Base-by-base conservation (phyloP, 805 yeast species). In the Nematodospora valgi region DNA sequence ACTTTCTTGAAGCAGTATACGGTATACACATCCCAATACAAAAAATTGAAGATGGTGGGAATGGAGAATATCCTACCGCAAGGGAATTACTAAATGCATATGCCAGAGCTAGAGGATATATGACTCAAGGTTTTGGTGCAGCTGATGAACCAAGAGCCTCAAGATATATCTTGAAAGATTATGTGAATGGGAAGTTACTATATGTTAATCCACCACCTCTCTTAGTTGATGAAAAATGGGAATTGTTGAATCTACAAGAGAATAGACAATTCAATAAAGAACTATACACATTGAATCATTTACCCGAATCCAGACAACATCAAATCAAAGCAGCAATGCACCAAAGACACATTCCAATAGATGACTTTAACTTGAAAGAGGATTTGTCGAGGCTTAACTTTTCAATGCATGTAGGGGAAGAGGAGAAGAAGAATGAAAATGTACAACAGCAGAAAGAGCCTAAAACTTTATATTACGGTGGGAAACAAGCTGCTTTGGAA, bases 71-170 rank as follows among this genome's bases (percentile, higher is more conserved):
- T 23, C 96, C 97, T 22, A 86, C 95, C 4, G 84, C 97, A 0
- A 81, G 85, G 54, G 98, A 93, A 58, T 59, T 93, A 25, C 71
- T 93, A 39, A 84, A 78, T 31, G 94, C 98, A 0, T 93, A 93
- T 55, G 98, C 97, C 5, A 76, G 94, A 64, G 93, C 97, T 3
- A 78, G 98, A 63, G 98, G 99, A 50, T 93, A 78, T 58, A 89
- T 87, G 94, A 85, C 96, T 0, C 97, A 94, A 59, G 95, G 95
- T 54, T 89, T 86, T 54, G 98, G 98, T 54, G 78, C 87, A 47
- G 98, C 98, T 3, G 99, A 93, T 68, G 94, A 88, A 58, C 80
- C 95, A 27, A 76, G 98, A 59, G 96, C 98, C 10, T 80, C 96
- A 27, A 75, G 99, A 58, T 84, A 86, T 48, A 77, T 93, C 35